Evolutionary conservation across 2,329 filamentous ascomycete species (phyloP), one percentile per base, ranked within the genome.

Genomic region (Blastomyces percursus): DNA sequence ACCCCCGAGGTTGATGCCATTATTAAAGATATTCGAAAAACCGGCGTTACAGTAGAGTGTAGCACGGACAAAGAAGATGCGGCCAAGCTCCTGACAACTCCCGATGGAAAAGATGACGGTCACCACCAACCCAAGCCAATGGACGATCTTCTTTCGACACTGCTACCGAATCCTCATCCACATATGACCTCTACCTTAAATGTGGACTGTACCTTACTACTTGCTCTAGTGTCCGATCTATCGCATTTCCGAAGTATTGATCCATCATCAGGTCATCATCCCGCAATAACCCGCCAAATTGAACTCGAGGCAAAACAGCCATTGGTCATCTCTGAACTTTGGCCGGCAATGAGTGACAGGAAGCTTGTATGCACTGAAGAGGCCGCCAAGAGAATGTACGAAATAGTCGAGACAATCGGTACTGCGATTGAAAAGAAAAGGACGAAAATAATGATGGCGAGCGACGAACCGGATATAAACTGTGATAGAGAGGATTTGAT

Each of bases 181-280:
- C 70, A 72, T 27, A 73, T 79, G 66, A 79, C 77, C n/a, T 52
- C 73, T 11, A 75, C 72, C 12, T 65, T 81, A 52, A 80, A 80
- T 66, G 73, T 80, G 57, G 79, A 82, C 65, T 79, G 78, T 66
- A 90, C 88, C 1, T 83, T 90, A 56, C 79, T 92, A 6, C 81
- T 92, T 5, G 88, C 87, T 4, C 77, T 91, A 2, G 82, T 87
- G 1, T 90, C 88, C 0, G 89, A 92, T 68, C 84, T 91, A 32
- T 88, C 86, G 1, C 87, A 91, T 70, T 75, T 75, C 42, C 69
- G 73, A 62, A 67, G 69, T 46, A 75, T 75, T 60, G 68, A 73
- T 2, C 76, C 80, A 55, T 76, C 80, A 42, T 78, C 80, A n/a
- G 79, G 76, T 72, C 80, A 82, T 67, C 85, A 87, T 66, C 77